Percentiles rank a stretch among this genome's conserved stretches.
Evolutionary conservation across 108 stramenopile species (phyloP).

Genomic region (Aurantiochytrium sp.): DNA sequence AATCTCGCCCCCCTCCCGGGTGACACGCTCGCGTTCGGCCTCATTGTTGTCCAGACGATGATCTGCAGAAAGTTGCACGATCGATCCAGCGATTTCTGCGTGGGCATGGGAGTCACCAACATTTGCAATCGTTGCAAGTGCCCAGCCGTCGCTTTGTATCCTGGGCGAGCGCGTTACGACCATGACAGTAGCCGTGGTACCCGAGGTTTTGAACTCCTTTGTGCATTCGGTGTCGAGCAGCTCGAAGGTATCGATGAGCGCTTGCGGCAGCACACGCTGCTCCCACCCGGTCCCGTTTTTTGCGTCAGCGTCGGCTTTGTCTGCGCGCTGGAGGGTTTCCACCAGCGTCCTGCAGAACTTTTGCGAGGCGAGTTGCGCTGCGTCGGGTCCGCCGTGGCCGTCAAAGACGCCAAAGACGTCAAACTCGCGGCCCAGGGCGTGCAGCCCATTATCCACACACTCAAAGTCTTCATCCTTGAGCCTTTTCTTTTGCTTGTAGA

Average conservation of each 20-base stretch:
- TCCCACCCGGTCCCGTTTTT: not conserved
- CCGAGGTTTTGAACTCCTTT: not conserved
- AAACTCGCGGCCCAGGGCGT: not conserved
- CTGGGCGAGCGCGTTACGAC: not conserved
- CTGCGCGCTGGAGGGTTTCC: not conserved
- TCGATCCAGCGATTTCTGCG: not conserved
- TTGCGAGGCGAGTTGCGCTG: not conserved
- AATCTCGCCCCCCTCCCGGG: not conserved
- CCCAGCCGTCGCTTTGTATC: constrained; percentile 1
- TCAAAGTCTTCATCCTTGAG: not conserved
- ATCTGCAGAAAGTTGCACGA: not conserved
- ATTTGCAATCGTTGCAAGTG: not conserved
- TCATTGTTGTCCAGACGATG: not conserved
- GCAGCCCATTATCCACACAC: not conserved
- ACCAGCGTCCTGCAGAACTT: not conserved
- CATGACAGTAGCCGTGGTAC: not conserved
- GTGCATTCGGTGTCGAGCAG: not conserved
- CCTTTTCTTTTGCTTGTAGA: not conserved
- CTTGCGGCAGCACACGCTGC: not conserved
- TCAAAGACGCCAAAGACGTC: not conserved
- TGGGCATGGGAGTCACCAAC: not conserved
- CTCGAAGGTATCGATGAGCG: not conserved
- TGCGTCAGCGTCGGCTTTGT: not conserved
- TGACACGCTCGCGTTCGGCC: not conserved
- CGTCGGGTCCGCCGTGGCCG: constrained; percentile 9